phyloP scores from a whole-genome alignment of 805 yeast species.

The Yamadazyma akitaensis region DNA sequence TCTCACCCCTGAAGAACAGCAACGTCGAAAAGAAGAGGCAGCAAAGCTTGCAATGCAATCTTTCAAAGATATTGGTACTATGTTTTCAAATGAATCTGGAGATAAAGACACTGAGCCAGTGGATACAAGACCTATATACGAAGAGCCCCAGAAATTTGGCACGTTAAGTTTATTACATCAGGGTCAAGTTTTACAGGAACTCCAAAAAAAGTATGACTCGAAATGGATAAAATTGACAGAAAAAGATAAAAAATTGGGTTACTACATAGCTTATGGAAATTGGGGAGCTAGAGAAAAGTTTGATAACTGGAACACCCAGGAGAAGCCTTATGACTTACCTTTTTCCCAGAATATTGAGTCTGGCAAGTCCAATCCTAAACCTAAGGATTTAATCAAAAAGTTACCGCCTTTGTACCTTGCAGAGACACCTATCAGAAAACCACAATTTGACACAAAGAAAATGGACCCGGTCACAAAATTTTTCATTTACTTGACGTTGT shows the following conservation, averaged over 20 bases:
- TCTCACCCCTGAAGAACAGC: constrained; percentile 12
- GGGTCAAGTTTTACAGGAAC: constrained; percentile 53
- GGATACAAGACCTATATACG: constrained; percentile 41
- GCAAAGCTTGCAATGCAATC: constrained; percentile 39
- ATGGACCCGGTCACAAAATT: constrained; percentile 58
- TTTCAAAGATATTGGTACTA: constrained; percentile 36
- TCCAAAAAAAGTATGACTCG: constrained; percentile 47
- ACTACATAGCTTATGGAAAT: constrained; percentile 63
- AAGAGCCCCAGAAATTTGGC: constrained; percentile 33
- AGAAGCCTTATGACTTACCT: constrained; percentile 58
- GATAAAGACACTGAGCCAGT: constrained; percentile 46
- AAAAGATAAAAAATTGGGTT: constrained; percentile 53
- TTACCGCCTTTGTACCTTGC: constrained; percentile 41
- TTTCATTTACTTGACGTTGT: constrained; percentile 46
- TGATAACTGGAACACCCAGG: constrained; percentile 37
- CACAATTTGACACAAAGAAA: constrained; percentile 45
- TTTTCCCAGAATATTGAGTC: constrained; percentile 28
- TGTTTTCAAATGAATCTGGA: constrained; percentile 31
- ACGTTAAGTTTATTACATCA: constrained; percentile 47
- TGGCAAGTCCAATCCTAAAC: constrained; percentile 22
- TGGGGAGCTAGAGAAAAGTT: constrained; percentile 68
- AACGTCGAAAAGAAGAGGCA: constrained; percentile 27
- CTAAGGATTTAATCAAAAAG: constrained; percentile 25
- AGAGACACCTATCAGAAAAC: constrained; percentile 42
- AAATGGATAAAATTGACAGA: constrained; percentile 53